Base-by-base conservation (phyloP, 371 early-diverging fungal species). In the Dichotomocladium elegans region DNA sequence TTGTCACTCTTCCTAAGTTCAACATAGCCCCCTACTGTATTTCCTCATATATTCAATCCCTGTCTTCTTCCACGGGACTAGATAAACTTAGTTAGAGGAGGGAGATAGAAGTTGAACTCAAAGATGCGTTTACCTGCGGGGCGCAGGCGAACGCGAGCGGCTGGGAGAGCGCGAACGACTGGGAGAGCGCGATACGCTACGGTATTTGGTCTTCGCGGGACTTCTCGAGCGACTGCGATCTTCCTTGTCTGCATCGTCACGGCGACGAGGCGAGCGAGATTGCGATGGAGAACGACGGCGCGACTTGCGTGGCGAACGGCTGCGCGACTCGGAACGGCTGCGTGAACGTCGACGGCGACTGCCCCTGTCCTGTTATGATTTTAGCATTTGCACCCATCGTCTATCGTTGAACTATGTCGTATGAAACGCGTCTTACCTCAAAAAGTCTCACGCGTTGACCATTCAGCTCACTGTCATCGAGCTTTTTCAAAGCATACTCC, bases 401-500 rank as follows among this genome's bases (percentile, higher is more conserved):
- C 29, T 44, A 12, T 17, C 27, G 53, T 12, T 19, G 35, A n/a
- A 24, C 4, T 44, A 14, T 27, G 14, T 8, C 3, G 14, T 44
- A 26, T 44, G 15, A 12, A 33, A 33, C 7, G 1, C 15, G n/a
- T 33, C 64, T 68, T 78, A 89, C 92, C 79, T 91, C 90, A 53
- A 85, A 85, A 37, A 97, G 82, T 53, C 60, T 62, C 14, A 97
- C 79, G 31, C 81, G 73, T 55, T 83, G 77, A 27, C 95, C 97
- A 31, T 90, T 83, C 70, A 92, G 81, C 30, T 94, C 95, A 60
- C 84, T 82, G 61, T 89, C 92, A 52, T 95, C 85, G 64, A 93
- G 82, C 74, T 86, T 87, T 61, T 82, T 81, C 34, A 95, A 68
- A 29, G 97, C 97, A 62, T 86, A 81, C 42, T 90, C 82, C 83